Evolutionary conservation across 768 basidiomycete genomes (phyloP).

Genomic region (Tulasnella calospora): DNA sequence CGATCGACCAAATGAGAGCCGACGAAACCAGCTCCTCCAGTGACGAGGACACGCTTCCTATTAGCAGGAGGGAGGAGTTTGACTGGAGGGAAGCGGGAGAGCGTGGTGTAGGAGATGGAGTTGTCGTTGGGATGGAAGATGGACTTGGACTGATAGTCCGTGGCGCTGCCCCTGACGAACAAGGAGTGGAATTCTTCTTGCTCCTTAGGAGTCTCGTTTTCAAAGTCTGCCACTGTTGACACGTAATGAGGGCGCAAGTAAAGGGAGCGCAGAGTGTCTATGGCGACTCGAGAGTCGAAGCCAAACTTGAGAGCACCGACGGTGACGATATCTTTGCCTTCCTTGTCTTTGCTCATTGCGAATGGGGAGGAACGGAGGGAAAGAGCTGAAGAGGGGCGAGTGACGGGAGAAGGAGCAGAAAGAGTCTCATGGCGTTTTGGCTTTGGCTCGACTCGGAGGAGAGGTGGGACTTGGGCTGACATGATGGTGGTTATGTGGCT

Average conservation of each 20-base stretch:
- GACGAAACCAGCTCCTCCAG: conserved; percentile 98
- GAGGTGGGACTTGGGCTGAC: neutral
- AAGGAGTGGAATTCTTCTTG: conserved; percentile 48
- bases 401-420: conserved; percentile 19
- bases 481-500: neutral
- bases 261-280: conserved; percentile 78
- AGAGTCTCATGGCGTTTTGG: conserved; percentile 20
- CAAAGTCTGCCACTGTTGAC: conserved; percentile 39
- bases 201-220: conserved; percentile 40
- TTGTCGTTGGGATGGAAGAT: conserved; percentile 75
- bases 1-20: conserved; percentile 97
- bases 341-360: conserved; percentile 23
- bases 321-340: conserved; percentile 64
- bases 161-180: conserved; percentile 46
- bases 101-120: conserved; percentile 86
- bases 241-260: conserved; percentile 82
- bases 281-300: conserved; percentile 77
- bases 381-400: conserved; percentile 21
- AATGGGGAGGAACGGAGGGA: conserved; percentile 23
- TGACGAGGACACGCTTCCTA: conserved; percentile 88
- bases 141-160: conserved; percentile 72
- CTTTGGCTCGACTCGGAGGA: neutral
- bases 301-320: conserved; percentile 86
- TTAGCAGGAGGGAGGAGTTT: conserved; percentile 69
- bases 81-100: conserved; percentile 89